Evolutionary conservation across 352 stramenopile species (phyloP), one percentile per base, ranked within the genome.

Genomic region (Globisporangium yorkense): DNA sequence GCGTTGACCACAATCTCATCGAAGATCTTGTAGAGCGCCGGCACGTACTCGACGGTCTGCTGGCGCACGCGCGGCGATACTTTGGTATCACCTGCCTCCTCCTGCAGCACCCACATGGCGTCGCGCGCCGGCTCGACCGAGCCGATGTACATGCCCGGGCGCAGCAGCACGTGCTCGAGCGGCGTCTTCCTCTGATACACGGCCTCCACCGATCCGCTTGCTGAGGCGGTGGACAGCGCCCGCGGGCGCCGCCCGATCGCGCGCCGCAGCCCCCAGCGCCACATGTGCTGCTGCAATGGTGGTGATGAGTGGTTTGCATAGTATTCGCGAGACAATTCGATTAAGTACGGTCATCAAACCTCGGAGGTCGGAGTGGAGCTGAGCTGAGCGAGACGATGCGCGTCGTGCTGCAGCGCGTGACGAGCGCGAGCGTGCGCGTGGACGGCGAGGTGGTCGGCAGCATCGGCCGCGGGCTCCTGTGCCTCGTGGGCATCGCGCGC

Each of bases 1-100:
- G 92, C 94, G 68, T 99, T 99, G 20, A 99, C 96, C 43, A 99
- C 90, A 72, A 99, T 99, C 80, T 99, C 97, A 71, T 99, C 96
- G 65, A 99, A 99, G 66, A 99, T 99, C 73, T 99, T 99, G 88
- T 97, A 99, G 48, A 99, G 75, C 40, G 87, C 87, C 8, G 83
- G 81, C 13, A 92, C 80, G 53, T 88, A 94, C 67, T 92, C 79
- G 18, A 96, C 79, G 16, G 68, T 61, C 40, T 88, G 74, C 51
- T 89, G 84, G 53, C 80, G 79, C 84, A 94, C 93, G 50, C 69
- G 64, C 52, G 43, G 72, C 62, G 18, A 24, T 29, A 20, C 13
- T 2, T 41, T 12, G 6, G 29, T 27, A 29, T 18, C 31, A 12
- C 29, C 65, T 8, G 72, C 67, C 13, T 45, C 37, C 8, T 71